A percentile compares a stretch with the other conserved stretches of the same genome.
Evolutionary conservation across 768 basidiomycete species (phyloP).

Genomic region (Mycena floridula): DNA sequence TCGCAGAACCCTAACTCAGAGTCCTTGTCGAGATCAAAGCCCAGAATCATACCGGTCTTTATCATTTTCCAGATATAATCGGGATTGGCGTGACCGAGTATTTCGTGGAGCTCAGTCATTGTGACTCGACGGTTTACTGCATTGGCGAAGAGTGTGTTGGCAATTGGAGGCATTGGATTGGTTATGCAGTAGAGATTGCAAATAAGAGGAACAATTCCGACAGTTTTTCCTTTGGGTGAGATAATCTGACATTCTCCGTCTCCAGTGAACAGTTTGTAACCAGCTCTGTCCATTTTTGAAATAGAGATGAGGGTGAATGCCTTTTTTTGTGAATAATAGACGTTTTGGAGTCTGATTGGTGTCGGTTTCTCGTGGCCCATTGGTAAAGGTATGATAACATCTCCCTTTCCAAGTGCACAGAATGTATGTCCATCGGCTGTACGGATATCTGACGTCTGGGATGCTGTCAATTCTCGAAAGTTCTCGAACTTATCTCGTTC

Average conservation of each 20-base stretch:
- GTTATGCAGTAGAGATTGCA: slow-evolving; percentile 20
- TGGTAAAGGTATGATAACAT: slow-evolving; percentile 19
- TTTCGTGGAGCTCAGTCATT: slow-evolving; percentile 16
- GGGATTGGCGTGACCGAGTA: slow-evolving; percentile 21
- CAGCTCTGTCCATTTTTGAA: slow-evolving; percentile 11
- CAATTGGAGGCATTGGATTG: neutral
- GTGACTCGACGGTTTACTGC: neutral
- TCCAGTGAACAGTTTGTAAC: slow-evolving; percentile 10
- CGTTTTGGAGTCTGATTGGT: slow-evolving; percentile 14
- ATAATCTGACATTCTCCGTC: slow-evolving; percentile 8
- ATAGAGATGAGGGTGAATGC: slow-evolving; percentile 23
- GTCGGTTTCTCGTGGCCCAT: slow-evolving; percentile 16
- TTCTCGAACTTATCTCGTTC: slow-evolving; percentile 19
- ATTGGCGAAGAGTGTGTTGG: neutral
- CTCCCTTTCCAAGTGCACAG: slow-evolving; percentile 19
- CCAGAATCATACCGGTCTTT: slow-evolving; percentile 10
- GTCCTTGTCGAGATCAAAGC: slow-evolving; percentile 12
- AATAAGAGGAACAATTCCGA: slow-evolving; percentile 15
- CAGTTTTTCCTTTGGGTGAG: slow-evolving; percentile 6
- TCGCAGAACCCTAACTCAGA: slow-evolving; percentile 15
- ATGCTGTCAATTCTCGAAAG: slow-evolving; percentile 10
- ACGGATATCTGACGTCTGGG: slow-evolving; percentile 9
- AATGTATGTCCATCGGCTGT: slow-evolving; percentile 23
- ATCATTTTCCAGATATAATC: slow-evolving; percentile 13
- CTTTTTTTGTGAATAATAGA: slow-evolving; percentile 20